phyloP scores from a whole-genome alignment of 1,284 basidiomycete genomes.

The Testicularia cyperi region DNA sequence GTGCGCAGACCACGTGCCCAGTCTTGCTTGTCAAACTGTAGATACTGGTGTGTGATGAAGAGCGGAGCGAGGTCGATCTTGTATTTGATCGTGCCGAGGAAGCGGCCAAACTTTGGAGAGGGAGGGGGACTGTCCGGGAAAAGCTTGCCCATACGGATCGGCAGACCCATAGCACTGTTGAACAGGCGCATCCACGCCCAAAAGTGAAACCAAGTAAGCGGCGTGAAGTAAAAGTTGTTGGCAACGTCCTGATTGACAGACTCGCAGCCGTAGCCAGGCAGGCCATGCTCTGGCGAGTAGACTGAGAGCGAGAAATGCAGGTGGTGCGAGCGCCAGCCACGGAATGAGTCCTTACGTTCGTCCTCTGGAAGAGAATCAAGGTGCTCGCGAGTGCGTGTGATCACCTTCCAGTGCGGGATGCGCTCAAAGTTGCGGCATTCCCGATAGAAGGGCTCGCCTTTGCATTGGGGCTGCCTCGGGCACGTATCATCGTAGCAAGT shows the following conservation, averaged over 20 bases:
- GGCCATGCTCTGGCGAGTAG: constrained; percentile 64
- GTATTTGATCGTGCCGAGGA: constrained; percentile 91
- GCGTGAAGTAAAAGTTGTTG: constrained; percentile 84
- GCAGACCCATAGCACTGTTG: constrained; percentile 75
- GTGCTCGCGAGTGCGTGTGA: constrained; percentile 65
- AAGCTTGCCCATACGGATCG: constrained; percentile 80
- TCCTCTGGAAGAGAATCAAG: constrained; percentile 59
- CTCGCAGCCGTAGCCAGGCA: constrained; percentile 46
- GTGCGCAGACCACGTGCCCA: constrained; percentile 78
- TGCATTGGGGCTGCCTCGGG: constrained; percentile 64
- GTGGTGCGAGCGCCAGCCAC: constrained; percentile 88
- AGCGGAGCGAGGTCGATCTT: constrained; percentile 76
- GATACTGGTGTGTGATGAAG: constrained; percentile 84
- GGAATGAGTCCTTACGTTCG: constrained; percentile 72
- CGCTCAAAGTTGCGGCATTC: constrained; percentile 81
- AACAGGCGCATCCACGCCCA: constrained; percentile 89
- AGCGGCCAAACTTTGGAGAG: constrained; percentile 85
- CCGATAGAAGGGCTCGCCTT: constrained; percentile 70
- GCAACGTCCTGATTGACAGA: constrained; percentile 5
- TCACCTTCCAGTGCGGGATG: constrained; percentile 78
- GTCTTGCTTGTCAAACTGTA: constrained; percentile 73
- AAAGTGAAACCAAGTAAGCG: constrained; percentile 84
- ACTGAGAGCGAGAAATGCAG: constrained; percentile 89
- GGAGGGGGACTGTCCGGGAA: constrained; percentile 73
- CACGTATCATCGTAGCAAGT: constrained; percentile 77